A percentile compares a stretch with the other conserved stretches of the same genome.
phyloP scores from a whole-genome alignment of 2,329 filamentous ascomycete species.

The Drechslera avenae region DNA sequence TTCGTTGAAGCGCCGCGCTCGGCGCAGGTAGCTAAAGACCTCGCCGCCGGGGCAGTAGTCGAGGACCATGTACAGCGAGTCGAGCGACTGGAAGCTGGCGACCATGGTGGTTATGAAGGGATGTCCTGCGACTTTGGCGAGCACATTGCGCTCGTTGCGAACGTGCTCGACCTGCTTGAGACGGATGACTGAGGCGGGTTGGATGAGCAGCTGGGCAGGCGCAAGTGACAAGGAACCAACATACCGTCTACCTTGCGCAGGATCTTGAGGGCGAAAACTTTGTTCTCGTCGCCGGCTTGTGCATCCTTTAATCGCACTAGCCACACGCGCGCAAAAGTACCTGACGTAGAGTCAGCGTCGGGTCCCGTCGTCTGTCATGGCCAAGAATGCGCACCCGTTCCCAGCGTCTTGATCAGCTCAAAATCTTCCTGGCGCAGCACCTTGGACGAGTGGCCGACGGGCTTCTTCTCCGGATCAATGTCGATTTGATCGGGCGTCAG shows the following conservation, averaged over 20 bases:
- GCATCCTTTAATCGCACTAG: conserved; percentile 69
- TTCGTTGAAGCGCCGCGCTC: conserved; percentile 79
- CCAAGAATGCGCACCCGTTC: conserved; percentile 63
- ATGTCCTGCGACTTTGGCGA: conserved; percentile 76
- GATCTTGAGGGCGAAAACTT: conserved; percentile 83
- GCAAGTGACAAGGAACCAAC: conserved; percentile 12
- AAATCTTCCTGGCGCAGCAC: conserved; percentile 65
- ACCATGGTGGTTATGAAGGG: conserved; percentile 82
- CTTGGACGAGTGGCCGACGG: conserved; percentile 54
- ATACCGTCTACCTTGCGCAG: conserved; percentile 64
- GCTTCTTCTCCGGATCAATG: conserved; percentile 51
- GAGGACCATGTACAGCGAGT: conserved; percentile 81
- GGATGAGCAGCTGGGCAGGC: conserved; percentile 25
- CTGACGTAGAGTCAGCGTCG: conserved; percentile 49
- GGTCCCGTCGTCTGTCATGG: background rate
- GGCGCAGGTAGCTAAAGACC: conserved; percentile 80
- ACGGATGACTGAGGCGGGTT: conserved; percentile 65
- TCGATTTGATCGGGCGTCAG: conserved; percentile 52
- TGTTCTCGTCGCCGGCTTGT: conserved; percentile 59
- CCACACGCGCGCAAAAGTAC: conserved; percentile 83
- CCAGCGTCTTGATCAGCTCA: conserved; percentile 73
- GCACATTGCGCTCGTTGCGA: conserved; percentile 78
- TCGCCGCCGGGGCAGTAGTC: conserved; percentile 85
- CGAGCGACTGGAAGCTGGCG: conserved; percentile 78
- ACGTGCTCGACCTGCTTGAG: conserved; percentile 88